Conservation (phyloP, 2,329 filamentous ascomycete species). For the Diaporthe sp. region DNA sequence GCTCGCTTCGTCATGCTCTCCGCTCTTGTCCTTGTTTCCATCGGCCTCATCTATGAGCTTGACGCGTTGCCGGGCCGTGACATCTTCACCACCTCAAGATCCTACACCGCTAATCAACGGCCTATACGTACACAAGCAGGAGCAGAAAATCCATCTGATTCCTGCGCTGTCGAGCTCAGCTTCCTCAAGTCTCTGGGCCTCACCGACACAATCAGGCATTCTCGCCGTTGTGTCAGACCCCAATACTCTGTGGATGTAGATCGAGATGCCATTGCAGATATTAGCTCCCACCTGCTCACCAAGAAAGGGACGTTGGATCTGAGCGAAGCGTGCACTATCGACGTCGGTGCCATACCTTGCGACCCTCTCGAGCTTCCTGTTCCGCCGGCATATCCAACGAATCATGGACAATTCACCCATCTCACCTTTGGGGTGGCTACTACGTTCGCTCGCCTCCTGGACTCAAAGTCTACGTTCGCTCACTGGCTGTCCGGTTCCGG, state of each 20-base stretch:
- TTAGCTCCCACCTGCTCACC: slow-evolving; percentile 17
- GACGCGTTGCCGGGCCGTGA: background rate
- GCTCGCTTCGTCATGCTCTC: background rate
- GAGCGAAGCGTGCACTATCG: background rate
- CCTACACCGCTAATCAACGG: background rate
- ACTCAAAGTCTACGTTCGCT: slow-evolving; percentile 25
- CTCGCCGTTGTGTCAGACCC: slow-evolving; percentile 30
- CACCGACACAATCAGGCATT: slow-evolving; percentile 26
- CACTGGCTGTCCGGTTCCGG: slow-evolving; percentile 36
- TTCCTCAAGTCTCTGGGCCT: slow-evolving; percentile 18
- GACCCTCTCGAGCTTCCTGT: slow-evolving; percentile 32
- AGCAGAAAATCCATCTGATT: background rate
- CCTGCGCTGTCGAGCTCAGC: background rate
- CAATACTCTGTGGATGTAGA: background rate
- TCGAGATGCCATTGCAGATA: slow-evolving; percentile 12
- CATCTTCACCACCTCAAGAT: background rate
- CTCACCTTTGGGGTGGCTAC: slow-evolving; percentile 36
- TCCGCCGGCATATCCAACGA: slow-evolving; percentile 21
- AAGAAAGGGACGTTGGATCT: slow-evolving; percentile 2
- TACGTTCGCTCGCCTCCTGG: slow-evolving; percentile 19
- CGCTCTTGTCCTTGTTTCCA: background rate
- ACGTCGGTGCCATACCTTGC: slow-evolving; percentile 3
- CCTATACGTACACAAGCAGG: background rate
- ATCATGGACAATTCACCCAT: slow-evolving; percentile 42
- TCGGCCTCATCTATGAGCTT: slow-evolving; percentile 12